phyloP scores from a whole-genome alignment of 169 alveolate species.

The Cryptosporidium andersoni region DNA sequence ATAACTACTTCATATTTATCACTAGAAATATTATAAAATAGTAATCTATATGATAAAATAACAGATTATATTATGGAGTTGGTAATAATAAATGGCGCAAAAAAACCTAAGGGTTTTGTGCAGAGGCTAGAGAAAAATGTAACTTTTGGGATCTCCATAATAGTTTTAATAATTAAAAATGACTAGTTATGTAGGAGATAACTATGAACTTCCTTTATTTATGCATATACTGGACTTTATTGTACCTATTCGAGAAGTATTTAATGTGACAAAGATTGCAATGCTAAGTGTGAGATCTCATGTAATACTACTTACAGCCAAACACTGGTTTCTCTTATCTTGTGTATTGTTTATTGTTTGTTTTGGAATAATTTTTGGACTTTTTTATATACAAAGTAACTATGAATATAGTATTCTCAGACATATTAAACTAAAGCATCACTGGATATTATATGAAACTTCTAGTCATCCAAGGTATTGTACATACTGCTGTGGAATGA shows the following conservation, averaged over 20 bases:
- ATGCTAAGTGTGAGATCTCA: slow-evolving; percentile 11
- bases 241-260: slow-evolving; percentile 38
- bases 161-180: too few species aligned
- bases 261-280: slow-evolving; percentile 43
- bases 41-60: too few species aligned
- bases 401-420: slow-evolving; percentile 21
- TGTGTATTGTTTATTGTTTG: neutral
- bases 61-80: too few species aligned
- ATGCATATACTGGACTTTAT: slow-evolving; percentile 24
- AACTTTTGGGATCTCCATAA: too few species aligned
- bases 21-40: too few species aligned
- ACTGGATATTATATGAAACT: slow-evolving; percentile 65
- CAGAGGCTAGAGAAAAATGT: too few species aligned
- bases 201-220: too few species aligned
- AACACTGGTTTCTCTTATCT: slow-evolving; percentile 33
- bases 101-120: too few species aligned
- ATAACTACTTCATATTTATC: too few species aligned
- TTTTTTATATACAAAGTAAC: slow-evolving; percentile 24
- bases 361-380: neutral
- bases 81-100: too few species aligned
- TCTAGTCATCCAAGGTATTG: slow-evolving; percentile 64
- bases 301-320: slow-evolving; percentile 9
- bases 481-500: slow-evolving; percentile 59
- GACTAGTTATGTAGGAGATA: too few species aligned
- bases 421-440: slow-evolving; percentile 60